Conservation (phyloP, 345 rosid genomes). For the Clarkia xantiana region DNA sequence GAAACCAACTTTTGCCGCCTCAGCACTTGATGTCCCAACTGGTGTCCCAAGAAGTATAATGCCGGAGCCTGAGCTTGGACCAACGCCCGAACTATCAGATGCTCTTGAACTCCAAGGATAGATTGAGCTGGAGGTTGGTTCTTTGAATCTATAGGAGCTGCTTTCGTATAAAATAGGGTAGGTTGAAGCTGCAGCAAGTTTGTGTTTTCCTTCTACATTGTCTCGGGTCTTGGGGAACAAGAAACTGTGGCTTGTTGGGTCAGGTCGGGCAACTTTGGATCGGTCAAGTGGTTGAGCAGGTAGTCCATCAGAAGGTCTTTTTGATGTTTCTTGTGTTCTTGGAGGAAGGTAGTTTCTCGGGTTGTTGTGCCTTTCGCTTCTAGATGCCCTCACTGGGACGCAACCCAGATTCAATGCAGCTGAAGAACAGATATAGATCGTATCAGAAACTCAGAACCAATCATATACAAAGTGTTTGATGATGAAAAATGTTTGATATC, state of each 20-base stretch:
- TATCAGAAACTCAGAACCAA: too few species aligned
- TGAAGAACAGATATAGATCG: conserved; percentile 13
- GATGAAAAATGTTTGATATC: neutral
- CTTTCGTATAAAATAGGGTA: conserved; percentile 32
- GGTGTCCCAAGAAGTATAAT: conserved; percentile 65
- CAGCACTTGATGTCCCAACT: conserved; percentile 28
- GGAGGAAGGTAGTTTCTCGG: conserved; percentile 73
- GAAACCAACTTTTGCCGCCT: conserved; percentile 19
- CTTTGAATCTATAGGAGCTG: conserved; percentile 9
- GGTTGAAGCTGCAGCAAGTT: conserved; percentile 18
- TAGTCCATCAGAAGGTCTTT: conserved; percentile 19
- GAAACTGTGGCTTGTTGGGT: conserved; percentile 10
- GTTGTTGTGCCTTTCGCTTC: conserved; percentile 86
- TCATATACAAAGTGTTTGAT: too few species aligned
- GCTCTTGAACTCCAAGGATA: conserved; percentile 35
- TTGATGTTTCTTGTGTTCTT: conserved; percentile 37
- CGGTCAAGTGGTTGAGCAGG: conserved; percentile 16
- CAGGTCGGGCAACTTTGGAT: conserved; percentile 14
- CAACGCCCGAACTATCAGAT: conserved; percentile 15
- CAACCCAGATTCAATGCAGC: conserved; percentile 96
- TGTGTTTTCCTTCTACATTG: conserved; percentile 15
- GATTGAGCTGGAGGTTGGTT: conserved; percentile 32
- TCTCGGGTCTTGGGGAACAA: conserved; percentile 15
- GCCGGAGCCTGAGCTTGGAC: conserved; percentile 3
- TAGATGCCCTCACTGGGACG: conserved; percentile 78